Percentiles rank a stretch among this genome's conserved stretches.
Evolutionary conservation across 2,329 filamentous ascomycete species (phyloP).

Genomic region (Bipolaris gigantea): DNA sequence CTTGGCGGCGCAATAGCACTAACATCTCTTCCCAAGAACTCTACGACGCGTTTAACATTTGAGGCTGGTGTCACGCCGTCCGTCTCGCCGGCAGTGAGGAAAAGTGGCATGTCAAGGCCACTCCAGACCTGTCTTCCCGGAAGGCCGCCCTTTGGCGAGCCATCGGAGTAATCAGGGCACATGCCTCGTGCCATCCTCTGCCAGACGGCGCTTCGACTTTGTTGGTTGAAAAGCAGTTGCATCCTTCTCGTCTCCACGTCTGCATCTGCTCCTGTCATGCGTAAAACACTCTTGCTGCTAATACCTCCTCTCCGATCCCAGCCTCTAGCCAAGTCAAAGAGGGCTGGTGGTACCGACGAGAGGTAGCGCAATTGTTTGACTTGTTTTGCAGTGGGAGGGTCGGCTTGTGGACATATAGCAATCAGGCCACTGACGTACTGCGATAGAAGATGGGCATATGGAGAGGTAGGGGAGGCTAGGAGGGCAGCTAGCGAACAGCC

Average conservation of each 20-base stretch:
- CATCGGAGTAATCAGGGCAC: conserved; percentile 62
- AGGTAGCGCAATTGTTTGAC: conserved; percentile 58
- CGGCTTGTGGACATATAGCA: conserved; percentile 76
- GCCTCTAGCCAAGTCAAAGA: conserved; percentile 76
- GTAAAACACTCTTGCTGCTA: conserved; percentile 74
- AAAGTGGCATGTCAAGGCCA: conserved; percentile 71
- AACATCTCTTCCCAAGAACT: conserved; percentile 45
- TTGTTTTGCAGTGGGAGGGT: conserved; percentile 60
- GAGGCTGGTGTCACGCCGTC: conserved; percentile 74
- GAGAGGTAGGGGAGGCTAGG: conserved; percentile 64
- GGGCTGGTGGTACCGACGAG: conserved; percentile 67
- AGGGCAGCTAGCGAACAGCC: conserved; percentile 77
- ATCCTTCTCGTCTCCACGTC: conserved; percentile 67
- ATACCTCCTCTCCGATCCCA: conserved; percentile 80
- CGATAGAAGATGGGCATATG: conserved; percentile 57
- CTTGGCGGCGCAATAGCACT: conserved; percentile 37
- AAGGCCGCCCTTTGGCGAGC: conserved; percentile 62
- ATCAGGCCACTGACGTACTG: conserved; percentile 73
- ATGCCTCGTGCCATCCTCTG: conserved; percentile 76
- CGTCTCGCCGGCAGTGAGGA: conserved; percentile 74
- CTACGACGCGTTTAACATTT: conserved; percentile 70
- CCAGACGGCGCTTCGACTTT: conserved; percentile 82
- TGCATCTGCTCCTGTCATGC: conserved; percentile 71
- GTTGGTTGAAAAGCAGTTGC: conserved; percentile 75
- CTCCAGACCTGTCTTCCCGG: conserved; percentile 73